These are phyloP conservation scores for Cymbidium sinense DNA, from an alignment of 106 monocot species.

Conservation along the genomic window DNA sequence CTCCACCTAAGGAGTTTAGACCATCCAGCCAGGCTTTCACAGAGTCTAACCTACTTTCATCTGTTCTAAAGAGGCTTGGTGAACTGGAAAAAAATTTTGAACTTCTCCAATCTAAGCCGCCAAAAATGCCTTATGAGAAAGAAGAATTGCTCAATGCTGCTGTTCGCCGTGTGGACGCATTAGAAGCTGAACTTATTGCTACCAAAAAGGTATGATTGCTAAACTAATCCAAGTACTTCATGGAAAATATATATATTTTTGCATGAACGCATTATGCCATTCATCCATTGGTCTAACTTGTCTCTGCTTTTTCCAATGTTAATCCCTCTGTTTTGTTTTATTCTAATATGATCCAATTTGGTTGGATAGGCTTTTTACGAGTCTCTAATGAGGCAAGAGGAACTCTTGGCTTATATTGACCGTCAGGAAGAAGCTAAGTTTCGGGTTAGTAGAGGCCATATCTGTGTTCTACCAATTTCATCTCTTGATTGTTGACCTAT, in stretches of 20 bases:
- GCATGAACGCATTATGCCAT: not conserved
- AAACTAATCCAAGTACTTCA: not conserved
- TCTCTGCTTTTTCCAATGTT: not conserved
- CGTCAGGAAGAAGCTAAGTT: constrained; percentile 15
- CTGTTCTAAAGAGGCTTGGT: constrained; percentile 15
- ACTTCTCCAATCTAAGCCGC: constrained; percentile 62
- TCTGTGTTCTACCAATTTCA: not conserved
- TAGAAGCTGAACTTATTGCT: constrained; percentile 87
- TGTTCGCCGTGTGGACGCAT: constrained; percentile 78
- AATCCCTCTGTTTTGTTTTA: not conserved
- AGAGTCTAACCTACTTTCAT: constrained; percentile 20
- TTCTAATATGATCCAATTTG: not conserved
- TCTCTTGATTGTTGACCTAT: not conserved
- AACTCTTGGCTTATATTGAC: constrained; percentile 25
- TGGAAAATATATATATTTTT: not conserved
- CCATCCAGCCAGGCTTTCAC: constrained; percentile 16
- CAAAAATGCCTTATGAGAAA: constrained; percentile 79
- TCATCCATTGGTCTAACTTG: not conserved
- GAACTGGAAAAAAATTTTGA: constrained; percentile 29
- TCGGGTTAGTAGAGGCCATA: constrained; percentile 5
- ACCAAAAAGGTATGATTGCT: constrained; percentile 41
- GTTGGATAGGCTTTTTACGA: constrained; percentile 19
- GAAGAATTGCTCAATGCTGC: constrained; percentile 90
- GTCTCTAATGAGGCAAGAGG: constrained; percentile 20
- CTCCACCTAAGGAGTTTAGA: constrained; percentile 9